Percentiles rank a stretch among this genome's conserved stretches.
These are phyloP conservation scores for Ceratobasidium sp. DNA, from an alignment of 1,284 basidiomycete species.

Conservation along the genomic window DNA sequence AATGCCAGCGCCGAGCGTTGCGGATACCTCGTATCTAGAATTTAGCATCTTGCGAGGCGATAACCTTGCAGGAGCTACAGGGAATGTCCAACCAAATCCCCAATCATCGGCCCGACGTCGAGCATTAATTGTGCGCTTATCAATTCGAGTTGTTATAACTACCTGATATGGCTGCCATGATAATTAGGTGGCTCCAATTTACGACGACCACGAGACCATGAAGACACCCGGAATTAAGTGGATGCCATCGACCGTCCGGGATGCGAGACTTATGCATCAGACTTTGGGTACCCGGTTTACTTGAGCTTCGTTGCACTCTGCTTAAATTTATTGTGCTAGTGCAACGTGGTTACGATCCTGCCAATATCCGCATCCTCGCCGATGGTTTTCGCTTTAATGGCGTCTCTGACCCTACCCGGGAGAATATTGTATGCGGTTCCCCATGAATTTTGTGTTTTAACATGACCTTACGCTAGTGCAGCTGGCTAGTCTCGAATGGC, in stretches of 20 bases:
- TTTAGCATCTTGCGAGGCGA: too few relatives aligned
- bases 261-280: constrained; percentile 1
- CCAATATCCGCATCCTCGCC: constrained; percentile 2
- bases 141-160: too few relatives aligned
- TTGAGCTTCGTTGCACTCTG: neutral
- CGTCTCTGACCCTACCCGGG: neutral
- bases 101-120: too few relatives aligned
- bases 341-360: neutral
- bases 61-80: too few relatives aligned
- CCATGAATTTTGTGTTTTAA: neutral
- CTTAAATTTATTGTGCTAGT: neutral
- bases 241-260: neutral
- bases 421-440: neutral
- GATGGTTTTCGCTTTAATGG: neutral
- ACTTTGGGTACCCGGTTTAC: constrained; percentile 11
- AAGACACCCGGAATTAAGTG: neutral
- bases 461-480: neutral
- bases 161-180: too few relatives aligned
- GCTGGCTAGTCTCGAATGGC: neutral
- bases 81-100: too few relatives aligned
- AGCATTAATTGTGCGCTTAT: too few relatives aligned
- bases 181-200: constrained; percentile 2
- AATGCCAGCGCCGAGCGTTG: too few relatives aligned
- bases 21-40: too few relatives aligned
- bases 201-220: neutral